Percentiles rank a stretch among this genome's conserved stretches.
Evolutionary conservation across 306 rosid genomes (phyloP).

Genomic region (Rosa rugosa): DNA sequence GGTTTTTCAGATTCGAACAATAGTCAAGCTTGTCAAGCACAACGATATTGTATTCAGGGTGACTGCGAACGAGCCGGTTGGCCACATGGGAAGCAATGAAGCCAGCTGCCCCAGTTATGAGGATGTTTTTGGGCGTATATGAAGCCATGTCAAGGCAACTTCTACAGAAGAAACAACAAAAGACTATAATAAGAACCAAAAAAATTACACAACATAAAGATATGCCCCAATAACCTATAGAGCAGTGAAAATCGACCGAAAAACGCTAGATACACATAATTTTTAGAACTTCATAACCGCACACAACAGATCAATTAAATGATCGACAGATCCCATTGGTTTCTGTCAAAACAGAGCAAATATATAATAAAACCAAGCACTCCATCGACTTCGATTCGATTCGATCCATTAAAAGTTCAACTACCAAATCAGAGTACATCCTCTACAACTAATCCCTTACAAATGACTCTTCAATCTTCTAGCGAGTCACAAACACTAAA

Average conservation of each 20-base stretch:
- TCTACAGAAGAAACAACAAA: conserved; percentile 27
- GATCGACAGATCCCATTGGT: neutral
- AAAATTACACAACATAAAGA: neutral
- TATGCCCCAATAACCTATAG: neutral
- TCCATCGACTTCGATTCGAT: neutral
- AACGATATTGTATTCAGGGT: conserved; percentile 79
- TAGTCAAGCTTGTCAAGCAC: conserved; percentile 95
- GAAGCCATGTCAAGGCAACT: conserved; percentile 55
- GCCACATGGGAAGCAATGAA: conserved; percentile 94
- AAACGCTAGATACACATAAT: neutral
- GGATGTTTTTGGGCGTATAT: conserved; percentile 81
- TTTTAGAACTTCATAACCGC: neutral
- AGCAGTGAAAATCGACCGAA: neutral
- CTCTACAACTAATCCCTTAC: neutral
- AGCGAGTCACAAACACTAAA: too few relatives aligned
- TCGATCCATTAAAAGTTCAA: neutral
- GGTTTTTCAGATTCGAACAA: conserved; percentile 82
- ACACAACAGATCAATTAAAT: neutral
- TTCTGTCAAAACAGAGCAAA: neutral
- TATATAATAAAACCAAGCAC: neutral
- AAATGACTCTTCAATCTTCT: neutral
- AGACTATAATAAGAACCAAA: conserved; percentile 2
- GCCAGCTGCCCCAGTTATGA: conserved; percentile 93
- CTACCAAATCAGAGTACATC: conserved; percentile 7
- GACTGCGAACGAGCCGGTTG: conserved; percentile 73